Base-by-base conservation (phyloP, 176 grass and related monocot genomes). In the Phoenix dactylifera region DNA sequence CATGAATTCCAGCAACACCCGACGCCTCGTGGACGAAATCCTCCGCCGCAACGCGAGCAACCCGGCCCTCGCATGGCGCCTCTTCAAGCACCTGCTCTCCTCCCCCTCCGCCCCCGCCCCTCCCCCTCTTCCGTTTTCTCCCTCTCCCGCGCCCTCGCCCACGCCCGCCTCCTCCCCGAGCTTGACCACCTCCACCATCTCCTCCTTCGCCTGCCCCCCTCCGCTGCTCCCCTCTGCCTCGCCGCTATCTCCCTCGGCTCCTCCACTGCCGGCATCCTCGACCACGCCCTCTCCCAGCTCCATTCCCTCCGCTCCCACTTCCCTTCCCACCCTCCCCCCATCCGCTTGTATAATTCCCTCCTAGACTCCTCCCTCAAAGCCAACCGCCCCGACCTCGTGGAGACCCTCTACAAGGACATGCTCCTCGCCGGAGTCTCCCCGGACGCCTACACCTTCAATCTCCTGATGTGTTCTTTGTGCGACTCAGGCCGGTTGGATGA, bases 351-450 rank as follows among this genome's bases (percentile, higher is more conserved):
- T 77, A 91, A 84, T 44, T 77, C 75, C 15, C 86, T 91, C 63
- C 66, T 97, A 3, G 65, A 77, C 72, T 67, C 74, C 49, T 83
- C 92, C 15, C 77, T 97, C 61, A 71, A 25, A 14, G 76, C 70
- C 35, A 51, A 68, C 16, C 83, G 76, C 15, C 44, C 85, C 28
- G 87, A 97, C 22, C 76, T 91, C 54, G 81, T 91, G 12, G 87
- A 97, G 66, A 50, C 69, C 1, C 69, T 91, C 26, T 97, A 88
- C 64, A 91, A 90, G 59, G 92, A 97, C 70, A 83, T 97, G 51
- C 77, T 88, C 16, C 57, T 91, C 18, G 67, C 78, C 2, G 73
- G 92, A 15, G 73, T 86, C 51, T 56, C 77, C 30, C 83, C 72
- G 19, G 87, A 91, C 73, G 76, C 85, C n/a, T 97, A 84, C 78